Conservation (phyloP, 352 stramenopile genomes). For the Phytophthora tentaculata region DNA sequence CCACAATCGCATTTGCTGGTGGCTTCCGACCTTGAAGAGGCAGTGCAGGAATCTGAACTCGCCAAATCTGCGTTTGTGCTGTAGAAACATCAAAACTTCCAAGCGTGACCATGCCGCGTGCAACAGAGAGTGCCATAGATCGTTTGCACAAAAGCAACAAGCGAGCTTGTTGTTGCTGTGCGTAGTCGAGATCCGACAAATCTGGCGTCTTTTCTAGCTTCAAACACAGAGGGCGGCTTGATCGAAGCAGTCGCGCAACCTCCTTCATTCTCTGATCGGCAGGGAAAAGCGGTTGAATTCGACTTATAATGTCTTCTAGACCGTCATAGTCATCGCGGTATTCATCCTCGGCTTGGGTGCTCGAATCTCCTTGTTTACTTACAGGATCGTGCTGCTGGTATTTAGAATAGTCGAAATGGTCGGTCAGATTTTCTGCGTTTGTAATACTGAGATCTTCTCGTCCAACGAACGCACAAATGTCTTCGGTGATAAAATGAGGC, state of each 20-base stretch:
- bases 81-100: slow-evolving; percentile 84
- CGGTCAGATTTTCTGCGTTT: slow-evolving; percentile 14
- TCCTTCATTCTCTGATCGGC: slow-evolving; percentile 82
- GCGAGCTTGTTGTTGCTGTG: slow-evolving; percentile 92
- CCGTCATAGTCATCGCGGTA: slow-evolving; percentile 55
- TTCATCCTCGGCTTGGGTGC: slow-evolving; percentile 8
- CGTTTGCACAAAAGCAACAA: slow-evolving; percentile 95
- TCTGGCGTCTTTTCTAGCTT: slow-evolving; percentile 74
- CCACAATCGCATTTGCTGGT: slow-evolving; percentile 93
- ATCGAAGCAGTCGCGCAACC: slow-evolving; percentile 80
- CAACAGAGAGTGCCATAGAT: slow-evolving; percentile 93
- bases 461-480: slow-evolving; percentile 62
- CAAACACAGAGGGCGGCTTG: slow-evolving; percentile 71
- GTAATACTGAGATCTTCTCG: slow-evolving; percentile 62
- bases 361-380: slow-evolving; percentile 6
- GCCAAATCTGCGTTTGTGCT: slow-evolving; percentile 81
- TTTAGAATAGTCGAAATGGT: slow-evolving; percentile 16
- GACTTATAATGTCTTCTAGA: slow-evolving; percentile 61
- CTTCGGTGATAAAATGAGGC: slow-evolving; percentile 59
- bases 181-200: slow-evolving; percentile 74
- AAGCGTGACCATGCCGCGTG: slow-evolving; percentile 97
- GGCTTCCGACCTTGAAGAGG: slow-evolving; percentile 94
- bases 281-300: slow-evolving; percentile 71
- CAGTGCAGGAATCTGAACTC: slow-evolving; percentile 92
- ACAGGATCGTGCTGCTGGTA: slow-evolving; percentile 25